Conservation (phyloP, 2,329 filamentous ascomycete genomes). For the Didymella keratinophila region DNA sequence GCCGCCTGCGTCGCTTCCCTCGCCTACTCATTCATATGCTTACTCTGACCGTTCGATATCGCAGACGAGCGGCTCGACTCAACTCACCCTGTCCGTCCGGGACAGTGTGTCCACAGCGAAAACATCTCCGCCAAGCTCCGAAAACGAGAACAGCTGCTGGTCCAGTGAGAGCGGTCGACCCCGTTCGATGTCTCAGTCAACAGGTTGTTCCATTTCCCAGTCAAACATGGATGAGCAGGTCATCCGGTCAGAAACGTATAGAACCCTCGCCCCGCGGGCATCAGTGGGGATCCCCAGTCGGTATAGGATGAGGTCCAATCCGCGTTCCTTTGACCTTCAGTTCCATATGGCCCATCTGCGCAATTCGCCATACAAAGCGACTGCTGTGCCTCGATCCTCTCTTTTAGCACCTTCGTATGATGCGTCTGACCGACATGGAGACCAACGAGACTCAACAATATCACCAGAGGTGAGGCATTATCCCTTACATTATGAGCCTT, state of each 20-base stretch:
- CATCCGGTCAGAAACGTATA: neutral
- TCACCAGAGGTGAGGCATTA: neutral
- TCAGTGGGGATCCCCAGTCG: neutral
- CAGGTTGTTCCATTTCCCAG: neutral
- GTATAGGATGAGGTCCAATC: neutral
- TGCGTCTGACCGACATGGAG: neutral
- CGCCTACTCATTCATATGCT: neutral
- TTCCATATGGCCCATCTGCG: neutral
- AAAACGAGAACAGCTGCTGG: neutral
- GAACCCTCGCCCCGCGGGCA: neutral
- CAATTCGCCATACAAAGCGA: neutral
- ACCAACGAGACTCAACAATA: neutral
- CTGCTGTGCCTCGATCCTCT: neutral
- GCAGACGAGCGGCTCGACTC: neutral
- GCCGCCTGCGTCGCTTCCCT: neutral
- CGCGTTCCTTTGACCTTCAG: neutral
- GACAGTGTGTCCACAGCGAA: neutral
- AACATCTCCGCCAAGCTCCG: neutral
- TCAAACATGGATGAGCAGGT: neutral
- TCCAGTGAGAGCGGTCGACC: neutral
- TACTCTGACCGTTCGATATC: neutral
- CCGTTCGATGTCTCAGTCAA: neutral
- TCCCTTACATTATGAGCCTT: neutral
- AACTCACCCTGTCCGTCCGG: neutral
- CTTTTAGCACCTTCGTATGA: conserved; percentile 5